These are phyloP conservation scores for Emergomyces pasteurianus DNA, from an alignment of 2,329 filamentous ascomycete genomes.

Conservation along the genomic window DNA sequence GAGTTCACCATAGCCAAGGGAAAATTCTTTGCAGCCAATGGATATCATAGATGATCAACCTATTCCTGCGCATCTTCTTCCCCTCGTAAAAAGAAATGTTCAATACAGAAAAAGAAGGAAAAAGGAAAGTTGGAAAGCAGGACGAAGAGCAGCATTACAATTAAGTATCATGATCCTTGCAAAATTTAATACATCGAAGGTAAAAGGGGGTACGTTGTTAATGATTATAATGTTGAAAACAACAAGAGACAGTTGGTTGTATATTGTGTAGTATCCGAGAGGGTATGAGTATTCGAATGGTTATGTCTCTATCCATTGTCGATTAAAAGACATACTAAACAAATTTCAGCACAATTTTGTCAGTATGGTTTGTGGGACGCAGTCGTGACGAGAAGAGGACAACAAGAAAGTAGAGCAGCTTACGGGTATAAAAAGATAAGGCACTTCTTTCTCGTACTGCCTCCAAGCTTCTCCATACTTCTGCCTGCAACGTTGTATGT, in stretches of 20 bases:
- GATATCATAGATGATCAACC: neutral
- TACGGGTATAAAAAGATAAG: constrained; percentile 73
- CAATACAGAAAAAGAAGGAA: neutral
- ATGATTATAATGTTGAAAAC: neutral
- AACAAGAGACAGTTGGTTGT: neutral
- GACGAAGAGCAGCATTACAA: neutral
- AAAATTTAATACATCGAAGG: constrained; percentile 2
- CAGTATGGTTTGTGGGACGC: neutral
- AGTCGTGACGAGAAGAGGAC: neutral
- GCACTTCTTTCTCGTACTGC: constrained; percentile 68
- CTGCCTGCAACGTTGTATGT: constrained; percentile 60
- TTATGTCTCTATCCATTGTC: neutral
- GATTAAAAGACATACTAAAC: constrained; percentile 10
- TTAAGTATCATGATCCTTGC: neutral
- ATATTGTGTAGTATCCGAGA: neutral
- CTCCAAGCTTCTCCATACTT: constrained; percentile 76
- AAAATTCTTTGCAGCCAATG: neutral
- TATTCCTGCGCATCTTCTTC: neutral
- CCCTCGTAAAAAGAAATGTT: neutral
- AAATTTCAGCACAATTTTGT: neutral
- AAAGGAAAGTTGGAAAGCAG: neutral
- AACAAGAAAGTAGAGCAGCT: constrained; percentile 16
- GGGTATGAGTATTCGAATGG: neutral
- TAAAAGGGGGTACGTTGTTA: neutral
- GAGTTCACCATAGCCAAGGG: neutral